Evolutionary conservation across 805 yeast species (phyloP), one percentile per base, ranked within the genome.

Genomic region (Barnettozyma siamensis): DNA sequence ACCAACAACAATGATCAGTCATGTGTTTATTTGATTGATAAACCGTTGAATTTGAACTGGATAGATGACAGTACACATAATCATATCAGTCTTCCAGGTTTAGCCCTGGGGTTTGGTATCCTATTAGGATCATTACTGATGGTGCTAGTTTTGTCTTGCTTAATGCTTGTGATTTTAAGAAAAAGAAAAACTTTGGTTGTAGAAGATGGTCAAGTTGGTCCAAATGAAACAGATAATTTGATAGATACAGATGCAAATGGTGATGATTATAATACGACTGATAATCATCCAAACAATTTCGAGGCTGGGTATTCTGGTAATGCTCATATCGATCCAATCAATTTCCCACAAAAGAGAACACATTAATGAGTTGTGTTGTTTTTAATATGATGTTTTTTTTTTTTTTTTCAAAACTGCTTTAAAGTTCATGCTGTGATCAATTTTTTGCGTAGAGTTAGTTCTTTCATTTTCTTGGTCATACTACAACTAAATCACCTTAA

Each of bases 11-110:
- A 36, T 18, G 38, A 53, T 3, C 48, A 52, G 3, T 57, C 72
- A 3, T 84, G 89, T 47, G 72, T 85, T 1, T 78, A 82, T 47
- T 55, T 81, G 2, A 65, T 84, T 35, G 91, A 85, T 47, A 68
- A 76, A 37, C 87, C 89, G 2, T 64, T 85, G n/a, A 73, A 75
- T 30, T 71, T 82, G 19, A 57, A 60, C 2, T 84, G 94, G 93
- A 57, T 81, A 6, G 71, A 72, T 26, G 56, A 55, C n/a, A 65
- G 60, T 23, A 55, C 69, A 17, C 71, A 73, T 28, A 64, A 78
- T 34, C 83, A 75, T 44, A 59, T 84, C 19, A 81, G 74, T 45
- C 61, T 85, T 29, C 88, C 93, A 6, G 70, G 77, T 39, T 70
- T 80, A 16, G 85, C 91, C 12, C 63, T 83, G 26, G 80, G 80